Evolutionary conservation across 2,329 filamentous ascomycete genomes (phyloP).

Genomic region (Tolypocladium tundrense): DNA sequence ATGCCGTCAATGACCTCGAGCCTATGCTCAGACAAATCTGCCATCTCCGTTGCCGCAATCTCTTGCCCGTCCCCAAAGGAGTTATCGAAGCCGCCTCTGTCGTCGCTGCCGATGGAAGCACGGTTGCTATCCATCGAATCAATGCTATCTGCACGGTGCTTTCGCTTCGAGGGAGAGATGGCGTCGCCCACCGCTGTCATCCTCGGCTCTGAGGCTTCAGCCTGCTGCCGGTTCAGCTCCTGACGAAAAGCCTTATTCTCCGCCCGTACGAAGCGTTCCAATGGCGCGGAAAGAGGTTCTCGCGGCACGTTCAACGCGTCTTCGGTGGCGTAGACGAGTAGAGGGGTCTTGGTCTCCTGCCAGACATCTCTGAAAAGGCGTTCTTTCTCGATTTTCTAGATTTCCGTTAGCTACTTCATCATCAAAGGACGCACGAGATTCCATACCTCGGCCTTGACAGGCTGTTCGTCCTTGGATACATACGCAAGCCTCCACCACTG

Average conservation of each 20-base stretch:
- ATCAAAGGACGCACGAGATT: background rate
- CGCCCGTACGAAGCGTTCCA: constrained; percentile 36
- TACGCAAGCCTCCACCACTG: constrained; percentile 49
- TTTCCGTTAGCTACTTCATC: too few species aligned
- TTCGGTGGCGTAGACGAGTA: constrained; percentile 46
- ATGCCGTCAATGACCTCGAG: constrained; percentile 1
- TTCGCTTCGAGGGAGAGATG: constrained; percentile 34
- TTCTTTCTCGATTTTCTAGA: constrained; percentile 36
- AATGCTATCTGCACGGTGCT: constrained; percentile 33
- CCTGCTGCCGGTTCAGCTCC: constrained; percentile 33
- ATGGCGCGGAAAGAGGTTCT: constrained; percentile 25
- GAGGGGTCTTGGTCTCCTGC: constrained; percentile 34
- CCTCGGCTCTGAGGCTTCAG: constrained; percentile 10
- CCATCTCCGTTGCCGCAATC: constrained; percentile 14
- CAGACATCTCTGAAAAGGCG: constrained; percentile 35
- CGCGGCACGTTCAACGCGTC: constrained; percentile 26
- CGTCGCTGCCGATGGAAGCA: constrained; percentile 33
- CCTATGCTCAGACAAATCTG: constrained; percentile 9
- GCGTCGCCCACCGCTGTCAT: constrained; percentile 21
- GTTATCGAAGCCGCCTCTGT: constrained; percentile 18
- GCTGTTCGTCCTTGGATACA: constrained; percentile 23
- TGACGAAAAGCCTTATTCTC: constrained; percentile 43
- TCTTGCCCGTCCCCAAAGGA: constrained; percentile 18
- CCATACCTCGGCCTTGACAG: constrained; percentile 39
- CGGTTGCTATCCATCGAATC: constrained; percentile 37